Base-by-base conservation (phyloP, 2,329 filamentous ascomycete species). In the Dissoconium aciculare region DNA sequence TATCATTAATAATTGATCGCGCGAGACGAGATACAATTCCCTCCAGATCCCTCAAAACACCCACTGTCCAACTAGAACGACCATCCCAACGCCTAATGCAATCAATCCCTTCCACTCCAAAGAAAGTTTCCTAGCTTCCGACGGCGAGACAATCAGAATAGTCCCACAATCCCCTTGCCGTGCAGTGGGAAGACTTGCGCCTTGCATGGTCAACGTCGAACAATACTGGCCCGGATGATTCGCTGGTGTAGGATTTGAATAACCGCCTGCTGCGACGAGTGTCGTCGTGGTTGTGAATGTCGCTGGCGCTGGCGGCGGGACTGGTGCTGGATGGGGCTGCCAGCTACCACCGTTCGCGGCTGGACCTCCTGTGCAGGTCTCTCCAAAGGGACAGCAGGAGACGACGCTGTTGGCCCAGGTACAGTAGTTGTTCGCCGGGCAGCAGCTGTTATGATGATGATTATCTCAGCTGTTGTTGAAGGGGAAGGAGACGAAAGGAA, bases 111-210 rank as follows among this genome's bases (percentile, higher is more conserved):
- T n/a, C n/a, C n/a, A n/a, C n/a, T n/a, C n/a, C n/a, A n/a, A n/a
- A n/a, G n/a, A n/a, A n/a, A n/a, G n/a, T n/a, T n/a, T 23, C 8
- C n/a, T n/a, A 8, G 19, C 19, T 8, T n/a, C 19, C 8, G 19
- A 23, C 19, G 19, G 19, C 8, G 8, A 23, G 1, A 50, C 42
- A 11, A 55, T 46, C 28, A 55, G 33, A 15, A 54, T 51, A n/a
- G 48, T 53, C n/a, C 52, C 52, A 33, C 52, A 55, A 3, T 46
- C 34, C 3, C 46, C 51, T 3, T 37, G 34, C 23, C 42, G 38
- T 4, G 50, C 52, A 1, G 51, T 53, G 0, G 51, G 51, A 17
- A 54, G 24, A n/a, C 42, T 43, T 2, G 46, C 46, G 11, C 52
- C 52, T 11, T 42, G 35, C 11, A 45, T 51, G n/a, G 46, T 41